Evolutionary conservation across 2,329 filamentous ascomycete species (phyloP), one percentile per base, ranked within the genome.

Genomic region (Aspergillus ibericus): DNA sequence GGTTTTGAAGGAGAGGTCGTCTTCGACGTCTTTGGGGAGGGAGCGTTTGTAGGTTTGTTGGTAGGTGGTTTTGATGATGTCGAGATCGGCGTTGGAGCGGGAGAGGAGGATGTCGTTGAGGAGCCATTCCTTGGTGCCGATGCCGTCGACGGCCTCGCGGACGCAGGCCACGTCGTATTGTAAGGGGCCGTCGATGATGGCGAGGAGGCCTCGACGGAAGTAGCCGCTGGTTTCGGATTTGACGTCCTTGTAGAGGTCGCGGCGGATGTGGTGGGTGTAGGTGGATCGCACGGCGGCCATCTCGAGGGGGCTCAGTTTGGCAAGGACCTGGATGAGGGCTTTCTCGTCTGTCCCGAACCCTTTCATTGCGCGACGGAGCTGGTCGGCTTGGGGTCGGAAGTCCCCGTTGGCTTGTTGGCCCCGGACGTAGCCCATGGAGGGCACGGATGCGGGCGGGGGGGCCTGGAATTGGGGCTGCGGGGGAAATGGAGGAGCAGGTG

Each of bases 261-360:
- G 88, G 49, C 81, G 66, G 80, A 75, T 88, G 83, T 61, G 81
- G 78, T 58, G 85, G 78, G 86, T 78, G 78, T 89, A 98, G 2
- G 88, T 83, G 7, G 82, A 73, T 57, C 87, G 85, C 53, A 96
- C 81, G 8, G 85, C 80, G 49, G 88, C 84, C 62, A 95, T 83
- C 72, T 96, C 90, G 4, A 92, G 79, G 1, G 93, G 89, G 63
- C 96, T 91, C 62, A 92, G 88, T 65, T 82, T 84, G 2, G 88
- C 79, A 8, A 98, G 79, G 3, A 88, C 79, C 2, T 81, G 79
- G 63, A 96, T 93, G 15, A 98, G 79, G 0, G 83, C 75, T 68
- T 87, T 88, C 74, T 97, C 93, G 68, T 98, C 87, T 0, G 93
- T 97, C 34, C 93, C 93, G 62, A 96, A 91, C 0, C 92, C 92